Conservation (phyloP, 1,139 yeast species). For the Yamadazyma diospyri region DNA sequence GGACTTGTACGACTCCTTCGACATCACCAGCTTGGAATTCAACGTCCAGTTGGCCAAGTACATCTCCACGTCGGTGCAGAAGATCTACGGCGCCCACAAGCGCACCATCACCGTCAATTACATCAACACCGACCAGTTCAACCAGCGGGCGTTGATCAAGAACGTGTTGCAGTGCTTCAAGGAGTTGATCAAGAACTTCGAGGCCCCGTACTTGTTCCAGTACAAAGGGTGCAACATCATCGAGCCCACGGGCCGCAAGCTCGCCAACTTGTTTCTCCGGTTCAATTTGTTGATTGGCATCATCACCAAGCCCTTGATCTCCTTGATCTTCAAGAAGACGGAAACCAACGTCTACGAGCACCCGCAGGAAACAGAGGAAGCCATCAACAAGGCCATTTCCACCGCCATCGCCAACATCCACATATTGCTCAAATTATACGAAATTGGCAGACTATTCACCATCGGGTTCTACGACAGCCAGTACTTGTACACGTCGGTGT, state of each 20-base stretch:
- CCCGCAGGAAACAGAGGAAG: slow-evolving; percentile 27
- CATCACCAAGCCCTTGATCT: slow-evolving; percentile 43
- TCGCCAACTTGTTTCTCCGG: slow-evolving; percentile 42
- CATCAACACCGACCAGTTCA: slow-evolving; percentile 40
- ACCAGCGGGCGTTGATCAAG: slow-evolving; percentile 28
- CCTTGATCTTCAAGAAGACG: slow-evolving; percentile 37
- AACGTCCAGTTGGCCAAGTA: slow-evolving; percentile 41
- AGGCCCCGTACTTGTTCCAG: slow-evolving; percentile 26
- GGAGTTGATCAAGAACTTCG: slow-evolving; percentile 30
- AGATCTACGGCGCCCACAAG: slow-evolving; percentile 35
- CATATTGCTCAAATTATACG: slow-evolving; percentile 33
- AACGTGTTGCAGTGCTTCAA: slow-evolving; percentile 29
- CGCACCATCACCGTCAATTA: slow-evolving; percentile 38
- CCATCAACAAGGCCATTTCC: slow-evolving; percentile 36
- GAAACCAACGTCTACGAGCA: slow-evolving; percentile 24
- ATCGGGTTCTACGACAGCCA: slow-evolving; percentile 55
- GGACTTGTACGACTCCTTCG: slow-evolving; percentile 30
- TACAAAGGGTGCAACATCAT: slow-evolving; percentile 22
- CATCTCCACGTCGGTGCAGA: slow-evolving; percentile 31
- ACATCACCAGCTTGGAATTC: slow-evolving; percentile 29
- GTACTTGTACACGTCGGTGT: slow-evolving; percentile 43
- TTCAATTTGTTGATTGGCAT: slow-evolving; percentile 46
- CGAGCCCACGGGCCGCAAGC: slow-evolving; percentile 21
- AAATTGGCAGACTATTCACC: slow-evolving; percentile 33
- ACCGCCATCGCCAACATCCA: slow-evolving; percentile 41